Evolutionary conservation across 2,329 filamentous ascomycete species (phyloP).

Genomic region (Chaetomiaceae sp.): DNA sequence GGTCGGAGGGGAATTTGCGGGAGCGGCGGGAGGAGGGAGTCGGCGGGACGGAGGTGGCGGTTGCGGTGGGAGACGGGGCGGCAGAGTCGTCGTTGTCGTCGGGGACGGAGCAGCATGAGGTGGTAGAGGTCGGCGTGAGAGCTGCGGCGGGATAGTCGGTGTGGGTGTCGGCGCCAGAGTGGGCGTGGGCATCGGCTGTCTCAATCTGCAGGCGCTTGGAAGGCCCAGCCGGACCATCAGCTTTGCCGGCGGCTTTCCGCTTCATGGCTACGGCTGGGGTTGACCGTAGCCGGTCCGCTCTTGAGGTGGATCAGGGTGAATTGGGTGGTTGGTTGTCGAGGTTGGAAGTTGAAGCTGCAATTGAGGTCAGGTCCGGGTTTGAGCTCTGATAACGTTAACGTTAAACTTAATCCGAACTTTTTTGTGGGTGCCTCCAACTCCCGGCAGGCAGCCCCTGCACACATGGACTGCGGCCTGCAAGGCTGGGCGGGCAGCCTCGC

Average conservation of each 20-base stretch:
- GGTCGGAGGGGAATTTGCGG: constrained; percentile 59
- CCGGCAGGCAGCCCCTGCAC: constrained; percentile 19
- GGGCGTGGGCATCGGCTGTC: neutral
- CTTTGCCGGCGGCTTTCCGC: constrained; percentile 13
- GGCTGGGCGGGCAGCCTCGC: too few species aligned
- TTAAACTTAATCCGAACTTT: constrained; percentile 20
- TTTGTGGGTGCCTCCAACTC: constrained; percentile 15
- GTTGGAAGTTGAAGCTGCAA: neutral
- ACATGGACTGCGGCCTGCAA: too few species aligned
- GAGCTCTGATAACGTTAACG: neutral
- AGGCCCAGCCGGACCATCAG: neutral
- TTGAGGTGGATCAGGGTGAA: neutral
- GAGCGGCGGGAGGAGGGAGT: constrained; percentile 32
- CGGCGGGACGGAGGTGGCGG: constrained; percentile 19
- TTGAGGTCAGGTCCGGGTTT: neutral
- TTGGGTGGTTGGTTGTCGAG: neutral
- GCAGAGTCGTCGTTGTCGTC: neutral
- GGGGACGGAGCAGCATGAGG: neutral
- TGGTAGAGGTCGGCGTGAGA: neutral
- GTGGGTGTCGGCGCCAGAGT: too few species aligned
- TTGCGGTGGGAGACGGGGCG: constrained; percentile 7
- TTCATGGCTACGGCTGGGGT: constrained; percentile 22
- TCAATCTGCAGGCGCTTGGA: constrained; percentile 14
- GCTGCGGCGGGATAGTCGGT: neutral
- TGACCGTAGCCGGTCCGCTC: neutral